Conservation (phyloP, 164 flowering plant species). For the Amborella trichopoda region DNA sequence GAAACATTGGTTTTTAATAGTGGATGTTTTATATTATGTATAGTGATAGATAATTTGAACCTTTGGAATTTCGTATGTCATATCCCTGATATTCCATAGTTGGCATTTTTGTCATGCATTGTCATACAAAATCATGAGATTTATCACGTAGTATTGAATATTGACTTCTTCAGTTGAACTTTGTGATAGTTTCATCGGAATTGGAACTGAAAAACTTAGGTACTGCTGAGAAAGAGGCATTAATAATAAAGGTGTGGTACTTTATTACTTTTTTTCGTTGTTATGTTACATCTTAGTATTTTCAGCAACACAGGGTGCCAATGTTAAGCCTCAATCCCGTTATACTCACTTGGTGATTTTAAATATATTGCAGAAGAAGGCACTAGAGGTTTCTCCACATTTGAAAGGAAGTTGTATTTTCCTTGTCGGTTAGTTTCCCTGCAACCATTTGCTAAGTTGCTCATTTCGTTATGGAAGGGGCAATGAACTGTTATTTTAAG, state of each 20-base stretch:
- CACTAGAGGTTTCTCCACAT: conserved; percentile 53
- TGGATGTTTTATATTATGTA: too few species aligned
- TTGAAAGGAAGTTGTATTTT: conserved; percentile 70
- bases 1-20: too few species aligned
- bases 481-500: neutral
- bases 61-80: too few species aligned
- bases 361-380: conserved; percentile 50
- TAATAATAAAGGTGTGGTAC: conserved; percentile 47
- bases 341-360: neutral
- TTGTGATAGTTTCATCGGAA: conserved; percentile 26
- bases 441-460: neutral
- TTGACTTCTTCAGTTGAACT: too few species aligned
- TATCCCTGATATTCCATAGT: too few species aligned
- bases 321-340: neutral
- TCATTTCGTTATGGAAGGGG: neutral
- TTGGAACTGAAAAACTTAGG: conserved; percentile 30
- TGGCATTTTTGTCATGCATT: too few species aligned
- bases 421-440: conserved; percentile 79
- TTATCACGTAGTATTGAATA: too few species aligned
- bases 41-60: too few species aligned
- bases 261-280: neutral
- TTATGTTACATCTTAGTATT: neutral
- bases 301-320: neutral
- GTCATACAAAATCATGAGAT: too few species aligned
- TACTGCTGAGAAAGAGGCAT: conserved; percentile 32